phyloP scores from a whole-genome alignment of 352 stramenopile species.

The Globisporangium emineosum region DNA sequence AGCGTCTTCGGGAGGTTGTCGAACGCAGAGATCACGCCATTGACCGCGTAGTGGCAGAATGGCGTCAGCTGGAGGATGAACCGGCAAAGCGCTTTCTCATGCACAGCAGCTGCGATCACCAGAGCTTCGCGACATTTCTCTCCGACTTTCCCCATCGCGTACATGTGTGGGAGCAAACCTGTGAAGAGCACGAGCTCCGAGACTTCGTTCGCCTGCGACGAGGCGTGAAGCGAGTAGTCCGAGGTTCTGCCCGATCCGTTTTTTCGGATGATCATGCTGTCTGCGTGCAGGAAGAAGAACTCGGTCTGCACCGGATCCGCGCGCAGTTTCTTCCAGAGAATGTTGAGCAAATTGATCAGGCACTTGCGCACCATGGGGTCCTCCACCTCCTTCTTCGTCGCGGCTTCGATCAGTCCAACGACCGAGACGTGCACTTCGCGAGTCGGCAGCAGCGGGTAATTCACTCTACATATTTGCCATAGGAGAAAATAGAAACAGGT shows the following conservation, averaged over 20 bases:
- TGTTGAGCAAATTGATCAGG: slow-evolving; percentile 76
- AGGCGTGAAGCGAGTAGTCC: slow-evolving; percentile 22
- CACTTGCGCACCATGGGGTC: slow-evolving; percentile 83
- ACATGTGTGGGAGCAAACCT: slow-evolving; percentile 82
- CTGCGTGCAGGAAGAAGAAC: slow-evolving; percentile 82
- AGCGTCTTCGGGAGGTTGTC: slow-evolving; percentile 75
- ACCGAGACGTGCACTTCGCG: slow-evolving; percentile 79
- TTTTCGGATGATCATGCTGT: slow-evolving; percentile 48
- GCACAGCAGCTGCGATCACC: slow-evolving; percentile 72
- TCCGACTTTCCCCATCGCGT: slow-evolving; percentile 69
- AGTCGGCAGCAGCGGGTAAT: slow-evolving; percentile 80
- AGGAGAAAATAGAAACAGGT: neutral
- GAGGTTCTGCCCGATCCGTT: slow-evolving; percentile 26
- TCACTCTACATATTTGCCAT: slow-evolving; percentile 35
- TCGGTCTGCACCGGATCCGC: slow-evolving; percentile 83
- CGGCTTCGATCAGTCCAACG: slow-evolving; percentile 74
- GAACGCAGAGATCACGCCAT: slow-evolving; percentile 79
- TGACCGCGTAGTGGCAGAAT: slow-evolving; percentile 86
- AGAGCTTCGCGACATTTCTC: slow-evolving; percentile 84
- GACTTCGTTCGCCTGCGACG: slow-evolving; percentile 35
- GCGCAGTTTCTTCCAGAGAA: slow-evolving; percentile 84
- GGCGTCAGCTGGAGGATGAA: slow-evolving; percentile 86
- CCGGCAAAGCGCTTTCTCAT: slow-evolving; percentile 70
- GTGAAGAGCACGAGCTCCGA: slow-evolving; percentile 84
- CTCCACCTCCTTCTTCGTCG: slow-evolving; percentile 76